phyloP scores from a whole-genome alignment of 2,329 filamentous ascomycete genomes.

The Aspergillus thermomutatus region DNA sequence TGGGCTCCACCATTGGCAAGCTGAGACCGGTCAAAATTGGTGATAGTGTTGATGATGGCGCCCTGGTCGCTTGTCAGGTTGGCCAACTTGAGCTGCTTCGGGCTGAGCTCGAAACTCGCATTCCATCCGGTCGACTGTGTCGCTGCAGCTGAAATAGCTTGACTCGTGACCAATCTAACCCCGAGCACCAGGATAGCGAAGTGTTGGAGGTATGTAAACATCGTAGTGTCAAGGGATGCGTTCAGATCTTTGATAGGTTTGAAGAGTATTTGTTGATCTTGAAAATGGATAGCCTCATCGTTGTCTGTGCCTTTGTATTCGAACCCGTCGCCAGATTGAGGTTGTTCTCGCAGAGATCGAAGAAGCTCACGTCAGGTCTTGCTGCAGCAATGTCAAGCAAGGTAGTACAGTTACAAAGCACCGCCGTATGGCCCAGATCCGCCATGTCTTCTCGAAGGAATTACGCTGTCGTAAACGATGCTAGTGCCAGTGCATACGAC shows the following conservation, averaged over 20 bases:
- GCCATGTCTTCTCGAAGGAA: background rate
- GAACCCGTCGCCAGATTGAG: background rate
- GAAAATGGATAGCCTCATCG: background rate
- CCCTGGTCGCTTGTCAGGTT: constrained; percentile 4
- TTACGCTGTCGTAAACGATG: background rate
- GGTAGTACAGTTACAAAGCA: background rate
- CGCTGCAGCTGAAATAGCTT: constrained; percentile 2
- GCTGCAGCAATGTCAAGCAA: background rate
- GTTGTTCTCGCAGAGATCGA: background rate
- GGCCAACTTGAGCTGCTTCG: constrained; percentile 4
- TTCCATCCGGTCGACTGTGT: constrained; percentile 12
- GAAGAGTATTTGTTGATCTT: background rate
- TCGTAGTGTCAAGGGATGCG: background rate
- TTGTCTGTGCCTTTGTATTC: constrained; percentile 1
- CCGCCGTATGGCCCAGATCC: background rate
- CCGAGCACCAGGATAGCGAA: constrained; percentile 1
- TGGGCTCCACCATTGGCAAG: constrained; percentile 18
- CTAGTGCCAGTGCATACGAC: background rate
- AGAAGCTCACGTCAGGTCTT: constrained; percentile 1
- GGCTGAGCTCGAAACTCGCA: constrained; percentile 10
- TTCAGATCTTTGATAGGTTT: background rate
- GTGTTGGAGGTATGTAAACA: background rate
- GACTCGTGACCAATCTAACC: background rate
- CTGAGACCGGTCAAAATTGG: constrained; percentile 14
- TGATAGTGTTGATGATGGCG: constrained; percentile 9